Conservation (phyloP, 2,329 filamentous ascomycete genomes). For the Alternaria longipes region DNA sequence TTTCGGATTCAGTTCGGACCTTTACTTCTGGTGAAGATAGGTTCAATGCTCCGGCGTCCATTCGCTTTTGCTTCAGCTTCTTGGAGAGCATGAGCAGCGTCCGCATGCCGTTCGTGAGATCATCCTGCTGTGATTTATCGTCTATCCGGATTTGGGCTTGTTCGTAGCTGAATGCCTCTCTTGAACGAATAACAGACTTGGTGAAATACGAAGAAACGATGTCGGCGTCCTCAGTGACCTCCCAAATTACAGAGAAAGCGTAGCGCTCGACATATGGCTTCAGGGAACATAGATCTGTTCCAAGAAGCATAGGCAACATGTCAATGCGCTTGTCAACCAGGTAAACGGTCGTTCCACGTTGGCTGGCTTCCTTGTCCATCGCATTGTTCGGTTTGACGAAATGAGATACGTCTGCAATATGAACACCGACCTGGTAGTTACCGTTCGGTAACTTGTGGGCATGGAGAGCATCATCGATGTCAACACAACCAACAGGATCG, state of each 20-base stretch:
- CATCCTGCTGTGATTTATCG: constrained; percentile 84
- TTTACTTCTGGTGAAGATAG: constrained; percentile 98
- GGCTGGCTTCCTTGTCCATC: constrained; percentile 95
- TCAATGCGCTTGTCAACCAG: constrained; percentile 99
- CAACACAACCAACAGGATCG: constrained; percentile 93
- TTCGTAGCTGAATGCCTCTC: constrained; percentile 98
- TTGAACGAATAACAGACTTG: constrained; percentile 96
- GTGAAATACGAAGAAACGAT: constrained; percentile 88
- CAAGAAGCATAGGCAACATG: constrained; percentile 96
- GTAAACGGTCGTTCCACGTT: constrained; percentile 95
- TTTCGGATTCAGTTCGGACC: constrained; percentile 93
- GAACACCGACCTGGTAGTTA: constrained; percentile 94
- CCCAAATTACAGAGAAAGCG: constrained; percentile 70
- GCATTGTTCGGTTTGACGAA: constrained; percentile 97
- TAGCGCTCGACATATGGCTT: constrained; percentile 94
- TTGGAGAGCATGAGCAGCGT: constrained; percentile 87
- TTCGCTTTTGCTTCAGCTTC: constrained; percentile 91
- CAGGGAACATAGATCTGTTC: constrained; percentile 93
- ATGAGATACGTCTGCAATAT: constrained; percentile 99
- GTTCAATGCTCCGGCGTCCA: constrained; percentile 91
- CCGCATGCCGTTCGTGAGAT: constrained; percentile 89
- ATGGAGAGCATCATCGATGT: constrained; percentile 97
- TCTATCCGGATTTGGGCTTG: constrained; percentile 94
- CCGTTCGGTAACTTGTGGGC: constrained; percentile 86
- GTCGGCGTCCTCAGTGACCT: constrained; percentile 84